Percentiles rank a stretch among this genome's conserved stretches.
These are phyloP conservation scores for Rhodamnia argentea DNA, from an alignment of 345 rosid genomes.

Conservation along the genomic window DNA sequence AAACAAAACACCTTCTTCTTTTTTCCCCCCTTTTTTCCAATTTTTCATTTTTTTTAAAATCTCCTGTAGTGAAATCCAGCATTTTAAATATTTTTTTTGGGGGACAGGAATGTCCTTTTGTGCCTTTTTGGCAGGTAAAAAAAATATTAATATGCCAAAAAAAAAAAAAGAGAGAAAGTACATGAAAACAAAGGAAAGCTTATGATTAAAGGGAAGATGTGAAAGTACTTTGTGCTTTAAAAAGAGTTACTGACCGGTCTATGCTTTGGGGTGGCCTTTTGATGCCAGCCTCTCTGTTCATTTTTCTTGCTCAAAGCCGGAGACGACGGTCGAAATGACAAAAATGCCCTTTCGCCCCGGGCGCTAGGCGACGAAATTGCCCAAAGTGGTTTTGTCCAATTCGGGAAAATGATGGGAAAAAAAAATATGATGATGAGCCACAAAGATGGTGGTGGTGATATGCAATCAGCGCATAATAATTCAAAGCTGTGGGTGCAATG, in stretches of 20 bases:
- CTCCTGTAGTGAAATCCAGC: not conserved
- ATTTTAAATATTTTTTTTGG: not conserved
- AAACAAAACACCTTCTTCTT: not conserved
- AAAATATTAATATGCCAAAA: not conserved
- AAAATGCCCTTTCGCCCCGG: not conserved
- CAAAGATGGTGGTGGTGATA: not conserved
- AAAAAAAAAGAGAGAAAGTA: not conserved
- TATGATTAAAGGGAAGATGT: slow-evolving; percentile 10
- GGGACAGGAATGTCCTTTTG: slow-evolving; percentile 3
- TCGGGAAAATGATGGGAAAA: not conserved
- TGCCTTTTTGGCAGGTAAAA: not conserved
- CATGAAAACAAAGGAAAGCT: not conserved
- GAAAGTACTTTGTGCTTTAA: not conserved
- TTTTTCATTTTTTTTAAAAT: not conserved
- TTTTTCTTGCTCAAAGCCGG: not conserved
- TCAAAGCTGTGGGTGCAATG: not conserved
- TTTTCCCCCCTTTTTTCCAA: not conserved
- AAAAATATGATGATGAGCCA: not conserved
- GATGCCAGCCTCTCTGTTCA: not conserved
- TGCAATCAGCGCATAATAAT: not conserved
- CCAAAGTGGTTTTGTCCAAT: not conserved
- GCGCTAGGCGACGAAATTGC: not conserved
- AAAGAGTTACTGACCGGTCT: slow-evolving; percentile 2
- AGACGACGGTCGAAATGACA: not conserved
- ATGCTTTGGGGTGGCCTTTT: not conserved